Evolutionary conservation across 495 filamentous ascomycete genomes (phyloP).

Genomic region (Letharia lupina): DNA sequence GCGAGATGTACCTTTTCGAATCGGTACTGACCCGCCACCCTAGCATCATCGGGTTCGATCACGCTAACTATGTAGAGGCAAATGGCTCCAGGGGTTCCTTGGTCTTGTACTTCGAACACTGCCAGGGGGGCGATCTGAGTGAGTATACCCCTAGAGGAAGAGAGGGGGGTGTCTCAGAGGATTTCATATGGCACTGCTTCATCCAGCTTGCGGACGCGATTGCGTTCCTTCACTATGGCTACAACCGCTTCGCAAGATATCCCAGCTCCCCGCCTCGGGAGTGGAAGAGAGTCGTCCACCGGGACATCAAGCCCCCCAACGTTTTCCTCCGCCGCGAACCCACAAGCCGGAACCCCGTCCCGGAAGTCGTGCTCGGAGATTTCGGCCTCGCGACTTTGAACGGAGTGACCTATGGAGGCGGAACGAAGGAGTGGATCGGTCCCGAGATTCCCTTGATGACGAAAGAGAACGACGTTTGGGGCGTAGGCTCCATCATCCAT

Average conservation of each 20-base stretch:
- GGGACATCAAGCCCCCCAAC: conserved; percentile 43
- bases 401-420: not conserved
- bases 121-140: conserved; percentile 5
- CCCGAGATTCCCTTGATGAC: conserved; percentile 10
- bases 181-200: conserved; percentile 31
- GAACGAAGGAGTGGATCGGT: not conserved
- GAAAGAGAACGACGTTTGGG: conserved; percentile 11
- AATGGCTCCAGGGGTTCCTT: not conserved
- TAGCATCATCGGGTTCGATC: not conserved
- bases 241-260: not conserved
- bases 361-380: conserved; percentile 29
- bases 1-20: not conserved
- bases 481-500: conserved; percentile 11
- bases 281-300: conserved; percentile 34
- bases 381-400: conserved; percentile 27
- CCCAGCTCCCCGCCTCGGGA: no score
- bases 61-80: not conserved
- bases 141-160: not conserved
- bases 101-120: conserved; percentile 11
- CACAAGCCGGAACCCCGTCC: conserved; percentile 17
- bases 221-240: conserved; percentile 26
- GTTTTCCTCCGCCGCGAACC: conserved; percentile 32
- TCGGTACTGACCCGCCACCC: conserved; percentile 1
- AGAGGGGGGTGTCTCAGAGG: conserved; percentile 18
- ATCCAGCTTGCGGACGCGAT: conserved; percentile 27